These are phyloP conservation scores for Auricularia sp. DNA, from an alignment of 768 basidiomycete genomes.

Conservation along the genomic window DNA sequence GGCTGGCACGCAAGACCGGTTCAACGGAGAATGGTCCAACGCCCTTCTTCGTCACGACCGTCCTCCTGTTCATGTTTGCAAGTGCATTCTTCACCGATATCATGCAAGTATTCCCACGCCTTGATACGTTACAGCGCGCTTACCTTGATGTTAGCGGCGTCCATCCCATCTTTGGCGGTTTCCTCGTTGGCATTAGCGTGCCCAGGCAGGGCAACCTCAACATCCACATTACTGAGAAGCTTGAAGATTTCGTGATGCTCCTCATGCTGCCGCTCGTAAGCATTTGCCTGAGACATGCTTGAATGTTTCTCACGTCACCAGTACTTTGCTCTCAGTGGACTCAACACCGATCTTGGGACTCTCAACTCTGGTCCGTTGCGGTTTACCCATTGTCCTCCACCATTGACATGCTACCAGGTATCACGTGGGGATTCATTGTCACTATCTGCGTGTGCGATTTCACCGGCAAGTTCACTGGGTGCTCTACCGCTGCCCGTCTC, in stretches of 20 bases:
- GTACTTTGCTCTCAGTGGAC: slow-evolving; percentile 75
- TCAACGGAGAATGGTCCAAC: slow-evolving; percentile 55
- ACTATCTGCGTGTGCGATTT: slow-evolving; percentile 69
- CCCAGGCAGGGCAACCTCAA: slow-evolving; percentile 77
- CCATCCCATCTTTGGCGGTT: slow-evolving; percentile 43
- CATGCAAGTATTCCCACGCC: slow-evolving; percentile 46
- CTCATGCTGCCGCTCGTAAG: slow-evolving; percentile 68
- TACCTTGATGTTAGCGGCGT: slow-evolving; percentile 45
- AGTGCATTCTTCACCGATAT: slow-evolving; percentile 81
- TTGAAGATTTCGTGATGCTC: slow-evolving; percentile 78
- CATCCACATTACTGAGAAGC: slow-evolving; percentile 69
- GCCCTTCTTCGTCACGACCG: slow-evolving; percentile 66
- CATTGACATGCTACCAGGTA: slow-evolving; percentile 18
- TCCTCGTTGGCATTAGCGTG: slow-evolving; percentile 71
- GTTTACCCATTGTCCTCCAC: not conserved
- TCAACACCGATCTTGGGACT: slow-evolving; percentile 70
- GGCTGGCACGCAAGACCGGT: slow-evolving; percentile 25
- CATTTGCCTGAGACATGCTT: slow-evolving; percentile 1
- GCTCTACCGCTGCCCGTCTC: slow-evolving; percentile 44
- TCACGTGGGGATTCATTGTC: slow-evolving; percentile 74
- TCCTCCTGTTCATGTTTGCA: slow-evolving; percentile 58
- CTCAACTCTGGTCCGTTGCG: slow-evolving; percentile 42
- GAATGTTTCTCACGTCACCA: slow-evolving; percentile 19
- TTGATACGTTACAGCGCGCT: not conserved
- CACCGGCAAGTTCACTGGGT: slow-evolving; percentile 67